These are phyloP conservation scores for Arabis hirsuta DNA, from an alignment of 345 rosid genomes.

Conservation along the genomic window DNA sequence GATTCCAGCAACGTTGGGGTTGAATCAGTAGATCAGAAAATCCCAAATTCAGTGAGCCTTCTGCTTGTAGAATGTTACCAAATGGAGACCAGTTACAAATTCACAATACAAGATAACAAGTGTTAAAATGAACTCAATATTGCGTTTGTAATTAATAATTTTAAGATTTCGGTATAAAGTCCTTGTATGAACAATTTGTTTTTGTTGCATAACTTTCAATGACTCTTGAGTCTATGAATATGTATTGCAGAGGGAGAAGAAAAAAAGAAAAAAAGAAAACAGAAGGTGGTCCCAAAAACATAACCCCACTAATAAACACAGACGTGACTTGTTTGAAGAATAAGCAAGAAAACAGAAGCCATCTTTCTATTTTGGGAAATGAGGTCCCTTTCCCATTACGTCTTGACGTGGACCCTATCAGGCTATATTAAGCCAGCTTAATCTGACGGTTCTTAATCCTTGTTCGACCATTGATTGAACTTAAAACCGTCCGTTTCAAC, in stretches of 20 bases:
- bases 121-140: no score
- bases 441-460: conserved; percentile 33
- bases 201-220: not conserved
- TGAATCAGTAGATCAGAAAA: no score
- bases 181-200: no score
- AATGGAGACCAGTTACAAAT: no score
- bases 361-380: conserved; percentile 42
- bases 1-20: no score
- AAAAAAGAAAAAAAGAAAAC: not conserved
- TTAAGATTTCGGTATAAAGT: no score
- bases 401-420: conserved; percentile 43
- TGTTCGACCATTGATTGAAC: conserved; percentile 7
- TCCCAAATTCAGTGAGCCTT: no score
- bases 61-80: no score
- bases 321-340: conserved; percentile 40
- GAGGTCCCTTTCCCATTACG: conserved; percentile 42
- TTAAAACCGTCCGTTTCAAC: conserved; percentile 30
- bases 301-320: conserved; percentile 38
- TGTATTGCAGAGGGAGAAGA: conserved; percentile 13
- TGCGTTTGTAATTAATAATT: no score
- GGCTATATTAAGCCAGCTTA: conserved; percentile 33
- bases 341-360: conserved; percentile 8
- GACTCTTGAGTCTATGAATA: conserved; percentile 28
- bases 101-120: no score
- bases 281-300: conserved; percentile 22